Conservation (phyloP, 345 rosid species). For the Limnanthes douglasii region DNA sequence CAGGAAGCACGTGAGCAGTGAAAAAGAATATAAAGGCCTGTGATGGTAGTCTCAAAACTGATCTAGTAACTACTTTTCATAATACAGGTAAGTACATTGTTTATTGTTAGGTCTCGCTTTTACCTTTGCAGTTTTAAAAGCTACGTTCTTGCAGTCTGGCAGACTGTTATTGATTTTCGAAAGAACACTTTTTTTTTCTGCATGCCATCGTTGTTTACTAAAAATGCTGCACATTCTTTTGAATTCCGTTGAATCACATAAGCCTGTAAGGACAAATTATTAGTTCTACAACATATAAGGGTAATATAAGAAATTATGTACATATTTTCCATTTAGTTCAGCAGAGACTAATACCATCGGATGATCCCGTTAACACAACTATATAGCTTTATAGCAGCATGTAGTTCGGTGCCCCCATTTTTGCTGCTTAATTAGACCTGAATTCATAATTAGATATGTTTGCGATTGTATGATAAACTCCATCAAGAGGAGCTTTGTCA, state of each 20-base stretch:
- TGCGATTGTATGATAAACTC: slow-evolving; percentile 36
- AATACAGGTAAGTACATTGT: no score
- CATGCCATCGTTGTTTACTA: slow-evolving; percentile 42
- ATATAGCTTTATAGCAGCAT: slow-evolving; percentile 50
- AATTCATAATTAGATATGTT: slow-evolving; percentile 2
- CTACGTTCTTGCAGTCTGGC: slow-evolving; percentile 59
- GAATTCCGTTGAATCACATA: slow-evolving; percentile 29
- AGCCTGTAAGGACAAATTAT: slow-evolving; percentile 26
- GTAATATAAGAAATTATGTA: slow-evolving; percentile 3
- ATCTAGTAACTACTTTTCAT: no score
- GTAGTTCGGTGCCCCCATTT: slow-evolving; percentile 81
- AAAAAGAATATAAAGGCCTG: no score
- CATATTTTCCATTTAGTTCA: slow-evolving; percentile 35
- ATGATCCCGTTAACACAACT: slow-evolving; percentile 34
- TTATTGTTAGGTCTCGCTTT: no score
- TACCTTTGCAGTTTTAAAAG: slow-evolving; percentile 70
- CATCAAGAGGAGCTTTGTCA: slow-evolving; percentile 78
- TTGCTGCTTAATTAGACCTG: slow-evolving; percentile 57
- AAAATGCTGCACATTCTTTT: slow-evolving; percentile 50
- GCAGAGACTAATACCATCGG: slow-evolving; percentile 23
- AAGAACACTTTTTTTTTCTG: slow-evolving; percentile 33
- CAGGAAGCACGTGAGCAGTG: no score
- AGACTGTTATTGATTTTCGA: slow-evolving; percentile 51
- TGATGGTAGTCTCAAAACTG: no score
- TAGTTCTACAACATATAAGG: slow-evolving; percentile 3